phyloP scores from a whole-genome alignment of 768 basidiomycete species.

The Tulasnella sp. region DNA sequence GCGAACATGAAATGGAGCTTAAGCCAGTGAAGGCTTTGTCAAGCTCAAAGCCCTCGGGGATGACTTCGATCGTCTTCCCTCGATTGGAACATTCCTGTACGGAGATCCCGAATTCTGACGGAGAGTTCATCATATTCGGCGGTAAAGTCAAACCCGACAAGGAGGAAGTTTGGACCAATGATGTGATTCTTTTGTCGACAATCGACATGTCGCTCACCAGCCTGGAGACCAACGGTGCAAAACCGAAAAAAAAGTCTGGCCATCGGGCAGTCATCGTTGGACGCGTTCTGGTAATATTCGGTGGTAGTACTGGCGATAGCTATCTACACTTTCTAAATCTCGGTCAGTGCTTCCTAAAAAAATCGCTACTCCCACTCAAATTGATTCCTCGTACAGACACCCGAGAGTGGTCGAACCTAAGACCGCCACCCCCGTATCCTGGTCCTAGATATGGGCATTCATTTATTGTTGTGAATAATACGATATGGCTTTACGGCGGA shows the following conservation, averaged over 20 bases:
- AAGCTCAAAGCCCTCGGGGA: not conserved
- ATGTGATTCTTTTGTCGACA: not conserved
- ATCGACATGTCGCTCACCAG: not conserved
- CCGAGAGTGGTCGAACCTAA: not conserved
- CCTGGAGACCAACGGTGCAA: not conserved
- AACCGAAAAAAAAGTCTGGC: not conserved
- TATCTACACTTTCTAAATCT: not conserved
- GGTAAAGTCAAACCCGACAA: not conserved
- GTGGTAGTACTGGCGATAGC: not conserved
- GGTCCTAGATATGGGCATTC: not conserved
- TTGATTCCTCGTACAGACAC: not conserved
- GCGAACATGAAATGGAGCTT: not conserved
- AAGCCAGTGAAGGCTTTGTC: not conserved
- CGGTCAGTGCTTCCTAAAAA: not conserved
- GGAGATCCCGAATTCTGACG: not conserved
- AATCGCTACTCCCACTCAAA: not conserved
- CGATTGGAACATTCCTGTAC: not conserved
- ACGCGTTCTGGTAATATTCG: not conserved
- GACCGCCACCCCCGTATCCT: slow-evolving; percentile 7
- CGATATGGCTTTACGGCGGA: not conserved
- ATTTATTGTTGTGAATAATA: not conserved
- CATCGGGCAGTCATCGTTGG: not conserved
- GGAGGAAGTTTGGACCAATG: not conserved
- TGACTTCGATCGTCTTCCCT: not conserved
- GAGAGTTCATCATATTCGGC: slow-evolving; percentile 4